Conservation (phyloP, 305 asterid species). For the Fraxinus angustifolia region DNA sequence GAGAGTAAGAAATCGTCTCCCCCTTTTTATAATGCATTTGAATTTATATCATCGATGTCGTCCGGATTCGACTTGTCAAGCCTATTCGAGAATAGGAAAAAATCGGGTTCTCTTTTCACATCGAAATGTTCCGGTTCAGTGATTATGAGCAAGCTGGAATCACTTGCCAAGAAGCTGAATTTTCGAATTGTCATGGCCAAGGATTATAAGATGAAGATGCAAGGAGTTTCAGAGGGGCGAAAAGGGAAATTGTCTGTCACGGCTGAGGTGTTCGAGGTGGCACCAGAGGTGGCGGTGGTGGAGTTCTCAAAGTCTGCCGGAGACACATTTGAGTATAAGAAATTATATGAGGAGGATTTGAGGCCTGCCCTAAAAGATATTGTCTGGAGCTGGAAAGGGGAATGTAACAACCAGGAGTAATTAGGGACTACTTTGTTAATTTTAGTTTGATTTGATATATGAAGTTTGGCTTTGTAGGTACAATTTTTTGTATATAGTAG, state of each 20-base stretch:
- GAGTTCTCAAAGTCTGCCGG: conserved; percentile 31
- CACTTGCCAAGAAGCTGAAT: conserved; percentile 30
- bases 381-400: conserved; percentile 40
- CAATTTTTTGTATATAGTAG: background rate
- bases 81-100: conserved; percentile 23
- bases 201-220: conserved; percentile 33
- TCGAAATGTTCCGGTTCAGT: conserved; percentile 30
- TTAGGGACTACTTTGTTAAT: background rate
- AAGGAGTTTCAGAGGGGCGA: conserved; percentile 27
- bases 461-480: background rate
- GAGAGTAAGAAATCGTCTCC: conserved; percentile 21
- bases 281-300: conserved; percentile 35
- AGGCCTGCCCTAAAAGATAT: conserved; percentile 30
- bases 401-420: conserved; percentile 10
- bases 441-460: background rate
- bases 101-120: conserved; percentile 31
- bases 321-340: conserved; percentile 28
- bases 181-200: conserved; percentile 19
- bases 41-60: conserved; percentile 39
- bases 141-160: conserved; percentile 28
- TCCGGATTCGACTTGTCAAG: conserved; percentile 36
- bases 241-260: conserved; percentile 34
- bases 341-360: conserved; percentile 28
- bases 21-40: conserved; percentile 34
- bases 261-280: conserved; percentile 39